A percentile compares a stretch with the other conserved stretches of the same genome.
Evolutionary conservation across 2,329 filamentous ascomycete species (phyloP).

Genomic region (Penicillium sp.): DNA sequence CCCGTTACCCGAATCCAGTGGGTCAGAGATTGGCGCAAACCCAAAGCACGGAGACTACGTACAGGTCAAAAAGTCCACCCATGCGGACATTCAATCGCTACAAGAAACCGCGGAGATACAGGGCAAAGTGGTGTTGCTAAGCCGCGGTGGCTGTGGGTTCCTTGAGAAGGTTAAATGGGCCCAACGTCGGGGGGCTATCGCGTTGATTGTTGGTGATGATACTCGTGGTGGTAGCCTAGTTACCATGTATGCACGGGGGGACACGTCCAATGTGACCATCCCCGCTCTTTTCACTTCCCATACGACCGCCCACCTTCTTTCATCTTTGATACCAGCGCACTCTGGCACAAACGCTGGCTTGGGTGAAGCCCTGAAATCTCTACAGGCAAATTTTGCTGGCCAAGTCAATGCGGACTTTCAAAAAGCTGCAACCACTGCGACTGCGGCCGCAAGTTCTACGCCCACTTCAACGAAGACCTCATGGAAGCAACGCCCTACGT

Average conservation of each 20-base stretch:
- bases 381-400: slow-evolving; percentile 39
- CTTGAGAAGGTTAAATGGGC: slow-evolving; percentile 97
- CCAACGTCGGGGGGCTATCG: slow-evolving; percentile 83
- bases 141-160: slow-evolving; percentile 92
- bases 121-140: slow-evolving; percentile 88
- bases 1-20: slow-evolving; percentile 47
- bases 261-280: slow-evolving; percentile 92
- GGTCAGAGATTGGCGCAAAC: slow-evolving; percentile 33
- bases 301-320: slow-evolving; percentile 89
- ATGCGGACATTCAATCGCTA: slow-evolving; percentile 87
- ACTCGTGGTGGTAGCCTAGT: slow-evolving; percentile 84
- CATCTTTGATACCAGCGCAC: slow-evolving; percentile 76
- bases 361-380: slow-evolving; percentile 58
- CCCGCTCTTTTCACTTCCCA: slow-evolving; percentile 93
- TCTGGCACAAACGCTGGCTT: slow-evolving; percentile 62
- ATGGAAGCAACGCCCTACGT: slow-evolving; percentile 16
- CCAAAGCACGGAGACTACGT: slow-evolving; percentile 35
- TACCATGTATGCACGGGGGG: slow-evolving; percentile 97
- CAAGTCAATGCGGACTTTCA: slow-evolving; percentile 21
- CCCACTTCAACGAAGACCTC: slow-evolving; percentile 32
- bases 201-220: slow-evolving; percentile 91
- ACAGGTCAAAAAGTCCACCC: slow-evolving; percentile 45
- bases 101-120: slow-evolving; percentile 91
- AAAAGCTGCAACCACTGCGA: slow-evolving; percentile 28
- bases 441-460: slow-evolving; percentile 20